Evolutionary conservation across 805 yeast genomes (phyloP), one percentile per base, ranked within the genome.

Genomic region (Candida insectalens): DNA sequence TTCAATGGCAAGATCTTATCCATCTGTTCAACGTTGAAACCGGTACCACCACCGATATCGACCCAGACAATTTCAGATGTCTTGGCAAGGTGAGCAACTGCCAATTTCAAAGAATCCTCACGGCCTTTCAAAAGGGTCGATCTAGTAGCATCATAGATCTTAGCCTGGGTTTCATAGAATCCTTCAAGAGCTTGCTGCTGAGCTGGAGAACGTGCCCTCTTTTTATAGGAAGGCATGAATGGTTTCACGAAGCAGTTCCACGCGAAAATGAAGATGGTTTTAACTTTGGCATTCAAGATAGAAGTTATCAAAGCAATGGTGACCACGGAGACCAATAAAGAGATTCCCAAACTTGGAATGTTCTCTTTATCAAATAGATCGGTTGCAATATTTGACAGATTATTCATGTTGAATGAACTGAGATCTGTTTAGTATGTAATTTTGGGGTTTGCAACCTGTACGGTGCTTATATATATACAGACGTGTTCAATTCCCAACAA

Each of bases 21-120:
- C 94, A 83, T 83, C 46, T 69, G 66, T 55, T 83, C 92, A 46
- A 83, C 77, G 57, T 83, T 83, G 55, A 75, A 66, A 31, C 94
- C 94, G 5, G 94, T 83, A 17, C 94, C 94, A 21, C 94, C 94
- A 33, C 94, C 94, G 48, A 83, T 70, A 51, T 80, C 88, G 32
- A 80, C 65, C 88, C 88, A 80, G 29, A 78, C 74, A 29, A 78
- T 57, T 33, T 67, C 66, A 27, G 52, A 48, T 19, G 53, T 32
- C 34, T 59, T 62, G 23, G 50, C 41, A 25, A 78, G 55, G 52
- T 81, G 87, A 18, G 77, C 53, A 20, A 62, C 65, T 1, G 83
- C 81, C 38, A 80, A 52, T 33, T 63, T 63, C 36, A 81, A 60
- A 36, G 83, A 76, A 36, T 67, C 68, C 46, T 71, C 74, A 46